A percentile compares a stretch with the other conserved stretches of the same genome.
Conservation (phyloP, 768 basidiomycete species). For the Candolleomyces efflorescens region DNA sequence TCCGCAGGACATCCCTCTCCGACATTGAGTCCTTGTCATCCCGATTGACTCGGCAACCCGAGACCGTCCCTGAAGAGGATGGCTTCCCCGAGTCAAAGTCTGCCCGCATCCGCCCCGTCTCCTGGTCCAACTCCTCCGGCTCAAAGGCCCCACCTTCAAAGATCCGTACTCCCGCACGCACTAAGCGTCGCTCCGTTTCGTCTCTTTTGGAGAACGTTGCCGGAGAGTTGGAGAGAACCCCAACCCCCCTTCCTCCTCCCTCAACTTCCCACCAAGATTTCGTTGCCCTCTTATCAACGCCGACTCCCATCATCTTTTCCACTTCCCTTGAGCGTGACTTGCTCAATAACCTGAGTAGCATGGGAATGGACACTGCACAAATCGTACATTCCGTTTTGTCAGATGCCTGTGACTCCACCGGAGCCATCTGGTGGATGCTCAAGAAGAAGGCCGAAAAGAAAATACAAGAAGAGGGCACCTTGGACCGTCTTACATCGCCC, state of each 20-base stretch:
- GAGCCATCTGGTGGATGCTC: conserved; percentile 96
- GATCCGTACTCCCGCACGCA: conserved; percentile 86
- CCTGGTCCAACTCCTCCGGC: conserved; percentile 24
- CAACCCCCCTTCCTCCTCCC: conserved; percentile 29
- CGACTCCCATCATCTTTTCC: conserved; percentile 82
- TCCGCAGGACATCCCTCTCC: conserved; percentile 39
- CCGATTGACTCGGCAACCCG: conserved; percentile 34
- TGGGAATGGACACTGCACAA: conserved; percentile 93
- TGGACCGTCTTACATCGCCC: conserved; percentile 13
- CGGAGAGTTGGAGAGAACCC: conserved; percentile 38
- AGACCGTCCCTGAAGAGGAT: conserved; percentile 55
- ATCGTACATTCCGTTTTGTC: conserved; percentile 90
- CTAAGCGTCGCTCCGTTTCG: conserved; percentile 93
- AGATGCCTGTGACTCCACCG: conserved; percentile 89
- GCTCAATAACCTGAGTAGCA: conserved; percentile 62
- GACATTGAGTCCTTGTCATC: conserved; percentile 34
- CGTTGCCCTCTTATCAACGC: conserved; percentile 55
- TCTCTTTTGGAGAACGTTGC: conserved; percentile 68
- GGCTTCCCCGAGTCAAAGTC: conserved; percentile 3
- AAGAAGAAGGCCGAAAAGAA: conserved; percentile 72
- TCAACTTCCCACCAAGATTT: conserved; percentile 52
- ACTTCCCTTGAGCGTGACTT: conserved; percentile 78
- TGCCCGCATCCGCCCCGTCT: conserved; percentile 19
- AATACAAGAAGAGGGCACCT: conserved; percentile 29
- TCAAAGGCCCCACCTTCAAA: conserved; percentile 57